Conservation (phyloP, 2,329 filamentous ascomycete genomes). For the Hymenoscyphus fructigenus region DNA sequence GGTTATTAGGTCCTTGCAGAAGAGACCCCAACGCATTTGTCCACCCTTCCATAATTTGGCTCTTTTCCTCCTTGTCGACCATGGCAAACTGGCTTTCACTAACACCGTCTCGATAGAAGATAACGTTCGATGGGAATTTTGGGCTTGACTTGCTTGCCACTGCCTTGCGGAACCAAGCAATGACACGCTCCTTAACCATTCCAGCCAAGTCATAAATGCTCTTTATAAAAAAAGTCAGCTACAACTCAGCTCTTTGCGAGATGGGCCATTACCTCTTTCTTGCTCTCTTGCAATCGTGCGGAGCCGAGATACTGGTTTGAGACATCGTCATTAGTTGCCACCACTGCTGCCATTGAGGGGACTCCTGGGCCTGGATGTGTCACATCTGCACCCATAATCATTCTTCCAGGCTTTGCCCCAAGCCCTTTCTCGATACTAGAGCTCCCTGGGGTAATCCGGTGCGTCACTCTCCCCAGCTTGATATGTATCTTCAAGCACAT, state of each 20-base stretch:
- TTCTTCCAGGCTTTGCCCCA: slow-evolving; percentile 30
- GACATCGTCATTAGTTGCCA: slow-evolving; percentile 2
- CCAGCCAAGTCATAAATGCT: slow-evolving; percentile 5
- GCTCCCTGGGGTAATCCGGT: background rate
- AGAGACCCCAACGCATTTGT: too few relatives aligned
- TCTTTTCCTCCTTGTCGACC: slow-evolving; percentile 30
- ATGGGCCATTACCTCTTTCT: slow-evolving; percentile 6
- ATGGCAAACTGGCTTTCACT: background rate
- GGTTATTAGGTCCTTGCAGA: too few relatives aligned
- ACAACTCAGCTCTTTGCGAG: background rate
- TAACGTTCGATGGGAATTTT: background rate
- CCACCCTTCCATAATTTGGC: slow-evolving; percentile 28
- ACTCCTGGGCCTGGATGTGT: background rate
- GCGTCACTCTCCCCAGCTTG: slow-evolving; percentile 42
- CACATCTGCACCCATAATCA: background rate
- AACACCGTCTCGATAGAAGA: slow-evolving; percentile 18
- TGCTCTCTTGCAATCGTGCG: slow-evolving; percentile 11
- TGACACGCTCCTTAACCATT: slow-evolving; percentile 13
- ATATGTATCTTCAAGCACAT: slow-evolving; percentile 29
- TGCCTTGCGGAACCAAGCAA: slow-evolving; percentile 14
- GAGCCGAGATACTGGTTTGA: slow-evolving; percentile 13
- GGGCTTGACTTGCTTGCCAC: background rate
- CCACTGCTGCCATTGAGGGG: background rate
- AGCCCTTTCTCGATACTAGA: background rate
- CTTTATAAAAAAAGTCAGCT: slow-evolving; percentile 7